A percentile compares a stretch with the other conserved stretches of the same genome.
These are phyloP conservation scores for Metschnikowia kofuensis DNA, from an alignment of 805 yeast genomes.

Conservation along the genomic window DNA sequence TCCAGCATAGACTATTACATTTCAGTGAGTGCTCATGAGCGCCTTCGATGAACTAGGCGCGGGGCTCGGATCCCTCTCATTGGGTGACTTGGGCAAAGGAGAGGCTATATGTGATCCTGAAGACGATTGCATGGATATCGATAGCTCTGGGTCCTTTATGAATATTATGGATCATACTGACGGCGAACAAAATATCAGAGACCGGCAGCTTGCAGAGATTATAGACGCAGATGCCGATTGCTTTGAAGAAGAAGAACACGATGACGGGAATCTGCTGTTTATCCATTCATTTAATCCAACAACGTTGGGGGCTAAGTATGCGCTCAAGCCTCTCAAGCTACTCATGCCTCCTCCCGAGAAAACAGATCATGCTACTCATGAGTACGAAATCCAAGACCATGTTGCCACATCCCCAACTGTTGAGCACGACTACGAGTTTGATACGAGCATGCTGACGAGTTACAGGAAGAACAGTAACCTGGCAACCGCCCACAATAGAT, in stretches of 20 bases:
- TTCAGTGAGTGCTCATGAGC: slow-evolving; percentile 2
- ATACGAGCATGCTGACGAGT: slow-evolving; percentile 17
- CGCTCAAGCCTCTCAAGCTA: slow-evolving; percentile 31
- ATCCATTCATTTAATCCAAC: slow-evolving; percentile 35
- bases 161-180: neutral
- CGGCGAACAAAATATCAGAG: neutral
- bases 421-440: slow-evolving; percentile 26
- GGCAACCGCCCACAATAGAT: neutral
- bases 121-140: slow-evolving; percentile 25
- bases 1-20: too few species aligned
- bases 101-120: neutral
- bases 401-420: slow-evolving; percentile 3
- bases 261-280: slow-evolving; percentile 11
- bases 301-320: slow-evolving; percentile 39
- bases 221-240: neutral
- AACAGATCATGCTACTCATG: neutral
- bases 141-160: slow-evolving; percentile 9
- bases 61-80: slow-evolving; percentile 14
- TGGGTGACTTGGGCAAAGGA: slow-evolving; percentile 4
- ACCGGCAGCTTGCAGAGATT: slow-evolving; percentile 1
- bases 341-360: slow-evolving; percentile 25
- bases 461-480: neutral
- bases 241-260: slow-evolving; percentile 1
- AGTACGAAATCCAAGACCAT: neutral
- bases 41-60: slow-evolving; percentile 17